Evolutionary conservation across 139 green algal genomes (phyloP).

Genomic region (Chlamydomonas schloesseri): DNA sequence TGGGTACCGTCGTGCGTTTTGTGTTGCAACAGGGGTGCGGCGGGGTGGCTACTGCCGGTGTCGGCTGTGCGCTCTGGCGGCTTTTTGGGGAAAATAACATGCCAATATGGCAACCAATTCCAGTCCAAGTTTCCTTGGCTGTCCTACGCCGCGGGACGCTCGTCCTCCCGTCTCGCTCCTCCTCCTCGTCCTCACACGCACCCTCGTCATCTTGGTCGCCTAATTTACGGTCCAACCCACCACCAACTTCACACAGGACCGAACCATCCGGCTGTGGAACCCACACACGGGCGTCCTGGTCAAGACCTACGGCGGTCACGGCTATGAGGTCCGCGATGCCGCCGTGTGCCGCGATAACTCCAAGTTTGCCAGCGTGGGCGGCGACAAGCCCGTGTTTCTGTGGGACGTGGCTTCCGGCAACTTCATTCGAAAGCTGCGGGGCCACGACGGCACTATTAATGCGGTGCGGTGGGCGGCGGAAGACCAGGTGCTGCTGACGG

Average conservation of each 20-base stretch:
- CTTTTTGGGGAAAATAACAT: too few species aligned
- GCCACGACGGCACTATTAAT: constrained; percentile 90
- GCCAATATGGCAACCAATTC: too few species aligned
- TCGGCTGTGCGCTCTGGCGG: too few species aligned
- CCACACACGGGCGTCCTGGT: constrained; percentile 80
- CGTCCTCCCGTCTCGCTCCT: too few species aligned
- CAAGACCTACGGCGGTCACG: constrained; percentile 91
- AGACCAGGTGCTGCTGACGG: constrained; percentile 84
- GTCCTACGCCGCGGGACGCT: too few species aligned
- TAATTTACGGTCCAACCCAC: too few species aligned
- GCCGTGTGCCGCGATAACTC: constrained; percentile 84
- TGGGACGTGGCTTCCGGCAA: constrained; percentile 92
- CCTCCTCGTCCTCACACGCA: neutral
- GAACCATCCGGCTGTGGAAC: constrained; percentile 91
- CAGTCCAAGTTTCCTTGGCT: too few species aligned
- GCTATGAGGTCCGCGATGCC: constrained; percentile 89
- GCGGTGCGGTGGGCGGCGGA: constrained; percentile 76
- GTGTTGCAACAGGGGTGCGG: too few species aligned
- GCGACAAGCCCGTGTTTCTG: constrained; percentile 86
- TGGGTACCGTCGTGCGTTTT: too few species aligned
- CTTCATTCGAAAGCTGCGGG: constrained; percentile 89
- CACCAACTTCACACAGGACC: constrained; percentile 61
- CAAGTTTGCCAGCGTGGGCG: constrained; percentile 92
- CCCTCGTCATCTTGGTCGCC: neutral
- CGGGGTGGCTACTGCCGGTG: too few species aligned